phyloP scores from a whole-genome alignment of 2,329 filamentous ascomycete genomes.

The Aspergillus spinulosporus region DNA sequence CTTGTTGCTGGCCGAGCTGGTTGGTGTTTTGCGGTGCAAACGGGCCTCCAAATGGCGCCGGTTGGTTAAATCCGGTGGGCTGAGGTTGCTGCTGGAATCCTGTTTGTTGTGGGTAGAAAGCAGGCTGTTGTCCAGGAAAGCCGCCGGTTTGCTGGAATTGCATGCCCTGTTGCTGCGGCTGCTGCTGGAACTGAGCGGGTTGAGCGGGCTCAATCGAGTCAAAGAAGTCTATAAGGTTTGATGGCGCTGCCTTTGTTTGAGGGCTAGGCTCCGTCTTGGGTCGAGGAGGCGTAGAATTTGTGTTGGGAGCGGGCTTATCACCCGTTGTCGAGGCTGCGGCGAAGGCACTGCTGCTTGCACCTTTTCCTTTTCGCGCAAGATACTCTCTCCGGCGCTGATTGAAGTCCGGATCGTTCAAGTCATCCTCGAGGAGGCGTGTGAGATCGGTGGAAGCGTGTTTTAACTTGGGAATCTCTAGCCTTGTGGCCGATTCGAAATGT shows the following conservation, averaged over 20 bases:
- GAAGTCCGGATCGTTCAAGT: constrained; percentile 91
- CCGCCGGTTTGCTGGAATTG: constrained; percentile 39
- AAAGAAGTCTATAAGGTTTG: constrained; percentile 91
- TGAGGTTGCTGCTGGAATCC: constrained; percentile 36
- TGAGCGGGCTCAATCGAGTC: constrained; percentile 90
- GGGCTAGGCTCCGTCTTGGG: constrained; percentile 32
- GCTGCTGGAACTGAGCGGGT: constrained; percentile 60
- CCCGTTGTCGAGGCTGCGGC: constrained; percentile 20
- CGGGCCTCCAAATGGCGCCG: constrained; percentile 25
- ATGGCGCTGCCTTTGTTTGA: constrained; percentile 45
- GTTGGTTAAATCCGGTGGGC: constrained; percentile 18
- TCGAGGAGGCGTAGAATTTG: constrained; percentile 25
- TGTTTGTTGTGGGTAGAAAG: constrained; percentile 30
- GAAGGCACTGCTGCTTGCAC: constrained; percentile 41
- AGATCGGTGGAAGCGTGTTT: constrained; percentile 95
- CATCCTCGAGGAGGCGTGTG: constrained; percentile 86
- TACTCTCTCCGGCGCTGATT: constrained; percentile 92
- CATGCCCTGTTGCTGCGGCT: constrained; percentile 36
- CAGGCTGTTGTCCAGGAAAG: constrained; percentile 27
- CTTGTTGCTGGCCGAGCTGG: constrained; percentile 38
- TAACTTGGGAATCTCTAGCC: constrained; percentile 91
- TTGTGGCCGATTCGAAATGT: constrained; percentile 86
- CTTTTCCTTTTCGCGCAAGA: constrained; percentile 77
- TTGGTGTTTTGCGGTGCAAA: constrained; percentile 35
- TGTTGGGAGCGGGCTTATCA: constrained; percentile 30